Evolutionary conservation across 352 stramenopile species (phyloP).

Genomic region (Globisporangium iwayamae): DNA sequence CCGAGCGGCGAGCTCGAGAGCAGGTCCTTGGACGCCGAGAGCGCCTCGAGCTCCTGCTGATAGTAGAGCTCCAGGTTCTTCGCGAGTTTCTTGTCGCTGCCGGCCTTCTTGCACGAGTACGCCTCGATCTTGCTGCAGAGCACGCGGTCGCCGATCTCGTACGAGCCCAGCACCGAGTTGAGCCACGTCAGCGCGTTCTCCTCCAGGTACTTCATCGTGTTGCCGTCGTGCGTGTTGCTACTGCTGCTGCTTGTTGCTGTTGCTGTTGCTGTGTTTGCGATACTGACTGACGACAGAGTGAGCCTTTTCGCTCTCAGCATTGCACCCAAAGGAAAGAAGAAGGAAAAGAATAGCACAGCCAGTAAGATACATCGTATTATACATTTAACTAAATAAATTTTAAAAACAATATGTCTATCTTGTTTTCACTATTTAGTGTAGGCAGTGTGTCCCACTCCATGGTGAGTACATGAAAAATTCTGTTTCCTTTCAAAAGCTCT

Average conservation of each 20-base stretch:
- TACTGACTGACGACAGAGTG: not conserved
- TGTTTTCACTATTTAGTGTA: too few species aligned
- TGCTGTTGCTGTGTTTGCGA: conserved; percentile 5
- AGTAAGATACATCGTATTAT: not conserved
- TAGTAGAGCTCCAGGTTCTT: conserved; percentile 89
- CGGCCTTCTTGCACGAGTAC: conserved; percentile 92
- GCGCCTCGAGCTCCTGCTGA: conserved; percentile 67
- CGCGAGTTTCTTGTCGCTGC: conserved; percentile 89
- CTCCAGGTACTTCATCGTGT: conserved; percentile 91
- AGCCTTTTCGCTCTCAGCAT: too few species aligned
- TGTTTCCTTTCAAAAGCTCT: not conserved
- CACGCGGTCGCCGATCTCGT: conserved; percentile 85
- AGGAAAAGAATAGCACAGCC: not conserved
- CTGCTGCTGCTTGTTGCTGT: conserved; percentile 2
- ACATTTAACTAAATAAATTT: not conserved
- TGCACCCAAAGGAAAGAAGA: conserved; percentile 3
- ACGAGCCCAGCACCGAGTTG: conserved; percentile 85
- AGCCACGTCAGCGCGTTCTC: conserved; percentile 88
- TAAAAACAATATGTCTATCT: not conserved
- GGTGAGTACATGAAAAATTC: not conserved
- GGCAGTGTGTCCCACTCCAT: not conserved
- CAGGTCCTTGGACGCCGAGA: conserved; percentile 35
- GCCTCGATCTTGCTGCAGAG: conserved; percentile 87
- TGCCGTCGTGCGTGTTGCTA: not conserved
- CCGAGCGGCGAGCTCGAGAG: conserved; percentile 77